Evolutionary conservation across 805 yeast species (phyloP), one percentile per base, ranked within the genome.

Genomic region (Yarrowia sp.): DNA sequence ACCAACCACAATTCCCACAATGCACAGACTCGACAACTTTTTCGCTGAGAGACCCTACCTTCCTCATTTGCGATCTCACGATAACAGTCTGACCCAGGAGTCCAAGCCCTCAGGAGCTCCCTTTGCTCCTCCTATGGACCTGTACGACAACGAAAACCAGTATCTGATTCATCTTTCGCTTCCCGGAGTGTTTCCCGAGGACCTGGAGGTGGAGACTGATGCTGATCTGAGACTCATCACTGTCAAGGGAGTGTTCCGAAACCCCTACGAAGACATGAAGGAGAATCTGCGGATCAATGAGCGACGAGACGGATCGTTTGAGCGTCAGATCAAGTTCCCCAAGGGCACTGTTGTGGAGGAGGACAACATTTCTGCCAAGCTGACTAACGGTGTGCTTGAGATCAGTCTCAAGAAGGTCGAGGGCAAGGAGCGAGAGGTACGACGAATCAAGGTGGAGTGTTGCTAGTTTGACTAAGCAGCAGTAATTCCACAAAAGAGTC

Each of bases 81-180:
- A 58, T 36, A 58, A 58, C 51, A 58, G 63, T 49, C 41, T 51
- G 32, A 56, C 49, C 26, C 48, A 36, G 51, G 66, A 59, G n/a
- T 14, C 30, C 10, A 41, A 43, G 48, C 65, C 56, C 33, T 16
- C 64, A 4, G 49, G 40, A 22, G 52, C 63, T 21, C 32, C 63
- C n/a, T 83, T 83, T 67, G 81, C 87, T 11, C 88, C 89, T 24
- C 82, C 83, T 64, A 75, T 84, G 3, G 85, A 85, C 67, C 80
- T 84, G n/a, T 84, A 84, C 68, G 85, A 85, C 66, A 75, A 78
- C 58, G 77, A 77, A 1, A 77, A 77, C 17, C 73, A 75, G 17
- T 85, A 84, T 67, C 70, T 78, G 16, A 79, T 84, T 12, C 81
- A 81, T 0, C 71, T 84, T 12, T 81, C 87, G 4, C 71, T 85